These are phyloP conservation scores for Neofusicoccum ribis DNA, from an alignment of 2,329 filamentous ascomycete genomes.

Conservation along the genomic window DNA sequence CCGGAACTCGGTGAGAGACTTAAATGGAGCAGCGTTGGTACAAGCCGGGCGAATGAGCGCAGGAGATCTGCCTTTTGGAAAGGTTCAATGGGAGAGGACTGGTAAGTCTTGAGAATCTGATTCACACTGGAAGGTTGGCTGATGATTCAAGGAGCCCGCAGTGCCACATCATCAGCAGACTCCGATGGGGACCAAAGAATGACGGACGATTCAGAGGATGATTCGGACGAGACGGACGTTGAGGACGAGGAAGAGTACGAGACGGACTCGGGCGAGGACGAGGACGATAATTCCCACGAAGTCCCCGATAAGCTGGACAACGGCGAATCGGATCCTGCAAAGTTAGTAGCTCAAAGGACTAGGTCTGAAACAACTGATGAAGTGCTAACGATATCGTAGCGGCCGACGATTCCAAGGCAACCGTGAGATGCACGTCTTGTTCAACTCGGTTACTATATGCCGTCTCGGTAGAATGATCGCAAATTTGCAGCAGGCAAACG, in stretches of 20 bases:
- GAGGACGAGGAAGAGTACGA: background rate
- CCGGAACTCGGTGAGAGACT: background rate
- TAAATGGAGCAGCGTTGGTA: background rate
- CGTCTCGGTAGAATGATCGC: background rate
- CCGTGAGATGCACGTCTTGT: constrained; percentile 2
- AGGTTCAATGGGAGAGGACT: background rate
- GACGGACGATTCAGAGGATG: background rate
- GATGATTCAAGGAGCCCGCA: background rate
- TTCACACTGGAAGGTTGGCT: background rate
- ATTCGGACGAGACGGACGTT: background rate
- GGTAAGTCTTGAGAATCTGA: background rate
- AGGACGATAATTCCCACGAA: background rate
- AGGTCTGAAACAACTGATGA: background rate
- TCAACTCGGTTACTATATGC: background rate
- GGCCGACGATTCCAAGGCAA: background rate
- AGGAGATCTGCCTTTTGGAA: background rate
- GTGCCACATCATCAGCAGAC: background rate
- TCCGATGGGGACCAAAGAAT: background rate
- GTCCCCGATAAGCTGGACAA: background rate
- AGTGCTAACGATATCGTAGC: background rate
- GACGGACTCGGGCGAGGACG: background rate
- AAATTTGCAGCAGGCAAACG: background rate
- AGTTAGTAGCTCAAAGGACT: background rate
- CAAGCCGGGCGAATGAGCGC: background rate
- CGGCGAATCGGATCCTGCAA: background rate